Base-by-base conservation (phyloP, 768 basidiomycete species). In the Suillus tomentosus region DNA sequence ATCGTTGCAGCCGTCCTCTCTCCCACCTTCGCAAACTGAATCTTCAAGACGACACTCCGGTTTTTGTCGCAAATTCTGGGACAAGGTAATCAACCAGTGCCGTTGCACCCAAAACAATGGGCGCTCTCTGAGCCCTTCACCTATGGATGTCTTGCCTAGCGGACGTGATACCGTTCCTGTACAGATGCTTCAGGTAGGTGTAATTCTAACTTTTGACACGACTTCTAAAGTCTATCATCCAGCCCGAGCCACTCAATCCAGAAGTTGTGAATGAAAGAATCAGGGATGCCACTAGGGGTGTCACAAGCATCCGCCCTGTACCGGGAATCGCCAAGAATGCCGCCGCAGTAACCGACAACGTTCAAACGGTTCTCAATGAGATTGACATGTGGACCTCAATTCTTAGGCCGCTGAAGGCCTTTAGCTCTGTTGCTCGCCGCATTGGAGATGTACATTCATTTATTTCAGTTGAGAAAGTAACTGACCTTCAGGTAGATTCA, bases 401-500 rank as follows among this genome's bases (percentile, higher is more conserved):
- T 43, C 45, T 62, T n/a, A 1, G 13, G 34, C 48, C 48, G 15
- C 36, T 62, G 39, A 62, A 53, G 39, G 3, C 24, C 17, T 62
- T 62, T 39, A 59, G 43, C 48, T 17, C 48, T 19, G 34, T 43
- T 60, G 55, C 51, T 22, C 22, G 14, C 9, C 9, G 36, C 19
- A 37, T 62, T 31, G 48, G 54, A 42, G 39, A 43, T 5, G 61
- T 59, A 56, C 40, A 36, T 10, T 19, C 5, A 10, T 8, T 31
- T 2, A 40, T 62, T 15, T 14, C 22, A 27, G 24, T 62, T 24
- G 27, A 31, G 22, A 17, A 14, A 1, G 9, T 34, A 31, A 2
- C 17, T 53, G 27, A 53, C 17, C 31, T 5, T 53, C 24, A n/a
- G 17, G 22, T 27, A 64, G 63, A 24, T 64, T 9, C 63, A 64